Base-by-base conservation (phyloP, 805 yeast species). In the Schwanniomyces vanrijiae region DNA sequence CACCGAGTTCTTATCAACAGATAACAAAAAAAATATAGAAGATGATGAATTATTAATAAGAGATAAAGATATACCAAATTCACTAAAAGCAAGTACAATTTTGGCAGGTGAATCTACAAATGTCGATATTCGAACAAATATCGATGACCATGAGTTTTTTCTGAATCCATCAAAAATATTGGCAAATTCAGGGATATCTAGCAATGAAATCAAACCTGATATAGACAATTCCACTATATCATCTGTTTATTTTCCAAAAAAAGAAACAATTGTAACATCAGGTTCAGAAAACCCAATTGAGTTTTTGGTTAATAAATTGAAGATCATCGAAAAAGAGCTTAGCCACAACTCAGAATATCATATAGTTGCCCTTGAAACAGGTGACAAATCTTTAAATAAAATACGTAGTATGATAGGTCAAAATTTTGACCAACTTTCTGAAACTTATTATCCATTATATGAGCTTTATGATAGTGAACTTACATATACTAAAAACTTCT, bases 391-490 rank as follows among this genome's bases (percentile, higher is more conserved):
- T 39, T 58, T 77, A 19, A 43, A 54, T 16, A 51, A 56, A 11
- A 54, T 61, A 1, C 51, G 81, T 47, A 48, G 42, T 4, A 51
- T 53, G 48, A 59, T 77, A 1, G 29, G 62, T 4, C 56, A 55
- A 14, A 48, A 58, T 41, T 61, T 73, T 44, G 64, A 60, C 40
- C 73, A 71, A 46, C 50, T 79, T n/a, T 66, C 74, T 6, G 76
- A 75, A 43, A 66, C 65, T 45, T 68, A 71, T 48, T 68, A 69
- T 43, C 71, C 80, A 5, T 66, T 78, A 54, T 63, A 65, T 45
- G 84, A 80, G 55, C 59, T 78, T 1, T 80, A 79, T 56, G 47
- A 58, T 3, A 58, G 66, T 2, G 80, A 77, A 34, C 56, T 66
- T 5, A 46, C 53, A 3, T 55, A 55, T n/a, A 63, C 71, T 20